Percentiles rank a stretch among this genome's conserved stretches.
phyloP scores from a whole-genome alignment of 306 rosid species.

The Gynostemma pentaphyllum region DNA sequence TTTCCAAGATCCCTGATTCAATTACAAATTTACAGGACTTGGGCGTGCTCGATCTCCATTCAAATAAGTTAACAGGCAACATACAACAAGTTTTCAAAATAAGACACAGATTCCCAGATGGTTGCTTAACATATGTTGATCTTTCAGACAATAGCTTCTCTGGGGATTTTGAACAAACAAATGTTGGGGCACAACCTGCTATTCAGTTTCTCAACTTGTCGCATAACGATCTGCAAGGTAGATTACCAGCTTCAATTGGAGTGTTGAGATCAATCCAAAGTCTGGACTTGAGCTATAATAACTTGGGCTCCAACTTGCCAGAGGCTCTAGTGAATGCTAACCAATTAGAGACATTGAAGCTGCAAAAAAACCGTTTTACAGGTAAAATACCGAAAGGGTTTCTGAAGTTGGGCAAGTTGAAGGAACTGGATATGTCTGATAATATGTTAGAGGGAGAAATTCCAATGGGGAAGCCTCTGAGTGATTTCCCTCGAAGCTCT shows the following conservation, averaged over 20 bases:
- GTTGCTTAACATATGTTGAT: conserved; percentile 33
- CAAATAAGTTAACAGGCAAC: conserved; percentile 49
- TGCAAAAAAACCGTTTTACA: conserved; percentile 44
- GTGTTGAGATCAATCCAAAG: conserved; percentile 23
- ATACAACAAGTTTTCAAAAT: conserved; percentile 24
- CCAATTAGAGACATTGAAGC: conserved; percentile 38
- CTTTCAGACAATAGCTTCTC: conserved; percentile 54
- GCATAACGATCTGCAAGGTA: conserved; percentile 41
- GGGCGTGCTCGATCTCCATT: conserved; percentile 55
- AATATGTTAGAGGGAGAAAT: conserved; percentile 66
- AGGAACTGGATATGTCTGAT: conserved; percentile 41
- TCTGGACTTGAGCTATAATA: conserved; percentile 56
- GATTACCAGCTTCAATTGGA: conserved; percentile 30
- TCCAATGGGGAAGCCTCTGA: conserved; percentile 46
- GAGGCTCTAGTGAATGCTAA: conserved; percentile 32
- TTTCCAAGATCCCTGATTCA: conserved; percentile 40
- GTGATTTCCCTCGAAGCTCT: conserved; percentile 42
- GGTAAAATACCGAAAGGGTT: conserved; percentile 49
- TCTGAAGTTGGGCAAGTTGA: conserved; percentile 35
- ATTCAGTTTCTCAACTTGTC: conserved; percentile 52
- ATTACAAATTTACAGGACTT: conserved; percentile 28
- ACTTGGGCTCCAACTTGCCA: conserved; percentile 37
- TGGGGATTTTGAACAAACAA: conserved; percentile 35
- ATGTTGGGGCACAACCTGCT: conserved; percentile 20
- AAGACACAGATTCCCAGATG: conserved; percentile 19